Evolutionary conservation across 108 stramenopile species (phyloP).

Genomic region (Cylindrotheca closterium): DNA sequence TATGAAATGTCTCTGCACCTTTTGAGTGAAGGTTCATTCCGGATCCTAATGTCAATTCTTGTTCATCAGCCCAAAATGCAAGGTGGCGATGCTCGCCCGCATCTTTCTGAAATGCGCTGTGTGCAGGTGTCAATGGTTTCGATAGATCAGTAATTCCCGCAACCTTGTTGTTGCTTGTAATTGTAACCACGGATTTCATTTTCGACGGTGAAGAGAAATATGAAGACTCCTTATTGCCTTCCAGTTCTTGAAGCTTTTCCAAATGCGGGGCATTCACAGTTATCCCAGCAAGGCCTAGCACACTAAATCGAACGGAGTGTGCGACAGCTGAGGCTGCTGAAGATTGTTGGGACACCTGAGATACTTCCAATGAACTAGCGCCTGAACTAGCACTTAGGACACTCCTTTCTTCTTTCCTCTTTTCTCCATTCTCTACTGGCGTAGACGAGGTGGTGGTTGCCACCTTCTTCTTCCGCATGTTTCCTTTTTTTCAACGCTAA

Average conservation of each 20-base stretch:
- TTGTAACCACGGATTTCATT: slow-evolving; percentile 33
- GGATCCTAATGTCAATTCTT: slow-evolving; percentile 11
- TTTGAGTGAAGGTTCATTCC: slow-evolving; percentile 15
- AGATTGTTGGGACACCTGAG: background rate
- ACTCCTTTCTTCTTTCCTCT: background rate
- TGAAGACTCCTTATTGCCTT: slow-evolving; percentile 1
- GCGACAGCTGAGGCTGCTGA: background rate
- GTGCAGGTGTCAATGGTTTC: slow-evolving; percentile 13
- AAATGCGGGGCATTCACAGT: slow-evolving; percentile 15
- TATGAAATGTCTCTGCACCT: slow-evolving; percentile 22
- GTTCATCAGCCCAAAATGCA: slow-evolving; percentile 24
- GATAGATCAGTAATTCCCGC: slow-evolving; percentile 21
- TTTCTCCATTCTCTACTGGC: background rate
- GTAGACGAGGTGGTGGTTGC: too few relatives aligned
- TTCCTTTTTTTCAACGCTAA: too few relatives aligned
- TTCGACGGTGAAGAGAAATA: slow-evolving; percentile 8
- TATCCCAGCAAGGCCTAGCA: slow-evolving; percentile 34
- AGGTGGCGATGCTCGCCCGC: slow-evolving; percentile 11
- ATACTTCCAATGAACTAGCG: background rate
- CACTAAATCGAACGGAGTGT: slow-evolving; percentile 15
- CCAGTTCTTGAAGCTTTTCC: background rate
- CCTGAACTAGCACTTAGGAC: background rate
- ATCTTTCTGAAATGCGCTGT: background rate
- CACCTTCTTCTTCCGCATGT: background rate
- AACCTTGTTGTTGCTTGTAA: slow-evolving; percentile 12